phyloP scores from a whole-genome alignment of 116 monocot genomes.

The Trichopus zeylanicus region DNA sequence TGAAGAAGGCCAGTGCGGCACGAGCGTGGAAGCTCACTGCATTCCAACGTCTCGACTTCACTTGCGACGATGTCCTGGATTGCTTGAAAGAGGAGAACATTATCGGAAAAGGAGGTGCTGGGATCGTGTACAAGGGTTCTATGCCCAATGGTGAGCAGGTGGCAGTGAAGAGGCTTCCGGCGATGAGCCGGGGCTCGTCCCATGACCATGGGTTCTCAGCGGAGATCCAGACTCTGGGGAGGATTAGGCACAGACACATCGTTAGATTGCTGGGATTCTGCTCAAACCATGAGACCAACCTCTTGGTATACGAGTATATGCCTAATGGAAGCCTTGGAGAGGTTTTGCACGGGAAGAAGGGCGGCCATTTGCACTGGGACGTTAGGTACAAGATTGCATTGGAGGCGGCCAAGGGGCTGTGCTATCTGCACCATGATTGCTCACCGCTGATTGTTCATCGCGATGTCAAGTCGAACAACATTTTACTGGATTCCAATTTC shows the following conservation, averaged over 20 bases:
- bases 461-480: constrained; percentile 94
- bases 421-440: constrained; percentile 93
- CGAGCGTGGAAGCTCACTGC: constrained; percentile 79
- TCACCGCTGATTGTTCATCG: constrained; percentile 77
- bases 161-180: constrained; percentile 77
- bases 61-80: constrained; percentile 52
- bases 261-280: constrained; percentile 83
- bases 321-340: constrained; percentile 89
- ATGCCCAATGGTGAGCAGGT: constrained; percentile 59
- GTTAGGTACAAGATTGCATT: constrained; percentile 80
- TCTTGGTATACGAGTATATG: constrained; percentile 94
- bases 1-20: constrained; percentile 42
- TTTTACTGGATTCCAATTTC: constrained; percentile 61
- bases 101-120: constrained; percentile 79
- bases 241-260: constrained; percentile 85
- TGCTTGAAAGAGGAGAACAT: constrained; percentile 73
- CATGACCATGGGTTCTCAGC: constrained; percentile 90
- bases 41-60: constrained; percentile 71
- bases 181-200: constrained; percentile 37
- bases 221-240: constrained; percentile 83
- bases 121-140: constrained; percentile 59
- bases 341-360: constrained; percentile 86
- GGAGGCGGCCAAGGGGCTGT: constrained; percentile 81
- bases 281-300: constrained; percentile 68
- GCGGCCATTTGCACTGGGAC: constrained; percentile 79